These are phyloP conservation scores for Erigeron philadelphicus DNA, from an alignment of 140 eudicot species.

Conservation along the genomic window DNA sequence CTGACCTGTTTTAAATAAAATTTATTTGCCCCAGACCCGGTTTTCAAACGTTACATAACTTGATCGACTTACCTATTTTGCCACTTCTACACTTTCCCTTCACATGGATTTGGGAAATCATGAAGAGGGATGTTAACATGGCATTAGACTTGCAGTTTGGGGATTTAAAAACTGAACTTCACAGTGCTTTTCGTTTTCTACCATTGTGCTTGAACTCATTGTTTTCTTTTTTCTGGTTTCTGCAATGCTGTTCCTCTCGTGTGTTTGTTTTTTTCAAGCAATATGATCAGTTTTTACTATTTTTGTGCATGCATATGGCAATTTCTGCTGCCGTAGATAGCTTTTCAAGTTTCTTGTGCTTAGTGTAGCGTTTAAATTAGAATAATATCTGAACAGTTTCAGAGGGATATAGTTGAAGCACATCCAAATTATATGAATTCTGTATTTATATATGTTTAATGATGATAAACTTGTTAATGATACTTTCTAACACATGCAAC, in stretches of 20 bases:
- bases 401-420: neutral
- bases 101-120: too few relatives aligned
- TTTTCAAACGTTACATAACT: neutral
- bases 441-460: neutral
- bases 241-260: neutral
- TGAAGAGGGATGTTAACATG: too few relatives aligned
- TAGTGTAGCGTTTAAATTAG: neutral
- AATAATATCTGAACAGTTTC: too few relatives aligned
- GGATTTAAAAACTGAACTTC: neutral
- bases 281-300: neutral
- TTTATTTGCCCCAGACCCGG: too few relatives aligned
- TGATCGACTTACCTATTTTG: neutral
- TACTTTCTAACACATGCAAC: conserved; percentile 21
- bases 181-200: neutral
- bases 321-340: neutral
- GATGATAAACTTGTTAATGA: neutral
- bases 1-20: too few relatives aligned
- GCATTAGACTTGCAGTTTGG: too few relatives aligned
- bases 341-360: neutral
- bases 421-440: neutral
- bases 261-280: neutral
- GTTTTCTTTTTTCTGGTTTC: neutral
- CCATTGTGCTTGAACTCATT: neutral
- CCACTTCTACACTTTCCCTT: neutral
- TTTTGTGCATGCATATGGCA: neutral